phyloP scores from a whole-genome alignment of 768 basidiomycete species.

The Leccinum longicurvipes region DNA sequence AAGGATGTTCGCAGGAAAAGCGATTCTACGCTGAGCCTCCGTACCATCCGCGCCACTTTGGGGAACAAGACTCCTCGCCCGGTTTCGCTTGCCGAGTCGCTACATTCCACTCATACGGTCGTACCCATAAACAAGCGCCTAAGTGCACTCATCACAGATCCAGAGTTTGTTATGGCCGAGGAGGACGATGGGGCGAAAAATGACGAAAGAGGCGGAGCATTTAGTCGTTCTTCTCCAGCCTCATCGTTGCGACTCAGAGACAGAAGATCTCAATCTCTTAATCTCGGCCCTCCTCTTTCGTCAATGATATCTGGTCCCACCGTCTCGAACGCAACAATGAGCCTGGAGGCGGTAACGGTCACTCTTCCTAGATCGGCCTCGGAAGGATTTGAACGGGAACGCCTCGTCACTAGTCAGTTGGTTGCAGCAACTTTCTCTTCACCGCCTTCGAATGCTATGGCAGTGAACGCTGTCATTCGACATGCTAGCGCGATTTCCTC shows the following conservation, averaged over 20 bases:
- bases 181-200: slow-evolving; percentile 43
- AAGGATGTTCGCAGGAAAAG: slow-evolving; percentile 81
- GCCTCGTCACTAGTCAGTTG: slow-evolving; percentile 40
- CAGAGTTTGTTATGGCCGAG: slow-evolving; percentile 64
- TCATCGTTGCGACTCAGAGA: slow-evolving; percentile 47
- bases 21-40: slow-evolving; percentile 77
- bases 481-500: slow-evolving; percentile 19
- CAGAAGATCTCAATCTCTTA: slow-evolving; percentile 66
- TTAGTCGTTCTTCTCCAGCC: slow-evolving; percentile 39
- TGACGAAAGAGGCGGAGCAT: slow-evolving; percentile 15
- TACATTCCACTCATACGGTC: slow-evolving; percentile 70
- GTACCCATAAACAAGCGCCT: slow-evolving; percentile 64
- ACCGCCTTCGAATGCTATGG: slow-evolving; percentile 11
- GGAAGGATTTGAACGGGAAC: slow-evolving; percentile 37
- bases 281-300: slow-evolving; percentile 37
- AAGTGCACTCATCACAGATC: slow-evolving; percentile 65
- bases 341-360: slow-evolving; percentile 29
- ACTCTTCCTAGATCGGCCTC: slow-evolving; percentile 27
- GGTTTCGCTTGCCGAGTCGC: slow-evolving; percentile 74
- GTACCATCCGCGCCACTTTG: slow-evolving; percentile 60
- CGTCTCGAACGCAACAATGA: slow-evolving; percentile 29
- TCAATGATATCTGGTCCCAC: slow-evolving; percentile 26
- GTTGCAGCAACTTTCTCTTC: slow-evolving; percentile 42
- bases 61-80: slow-evolving; percentile 59
- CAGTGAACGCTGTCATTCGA: slow-evolving; percentile 28